Evolutionary conservation across 192 early-diverging fungal genomes (phyloP).

Genomic region (Coemansia sp.): DNA sequence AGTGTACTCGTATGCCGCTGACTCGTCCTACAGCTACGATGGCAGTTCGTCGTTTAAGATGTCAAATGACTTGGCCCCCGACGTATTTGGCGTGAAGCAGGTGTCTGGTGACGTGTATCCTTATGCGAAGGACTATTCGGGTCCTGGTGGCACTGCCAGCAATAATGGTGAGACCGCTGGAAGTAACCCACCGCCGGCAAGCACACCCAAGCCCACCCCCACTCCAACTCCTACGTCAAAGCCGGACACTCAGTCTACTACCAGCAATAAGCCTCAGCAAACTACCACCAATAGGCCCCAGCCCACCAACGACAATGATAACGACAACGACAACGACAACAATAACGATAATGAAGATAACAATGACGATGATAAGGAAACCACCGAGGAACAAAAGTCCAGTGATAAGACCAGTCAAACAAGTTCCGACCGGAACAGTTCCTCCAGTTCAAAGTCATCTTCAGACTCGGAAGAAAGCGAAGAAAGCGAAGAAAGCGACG

Average conservation of each 20-base stretch:
- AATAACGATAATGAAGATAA: background rate
- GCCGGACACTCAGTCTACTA: background rate
- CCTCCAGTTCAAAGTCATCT: too few species aligned
- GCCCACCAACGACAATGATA: background rate
- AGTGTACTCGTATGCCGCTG: conserved; percentile 19
- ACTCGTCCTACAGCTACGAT: conserved; percentile 14
- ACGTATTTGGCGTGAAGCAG: conserved; percentile 23
- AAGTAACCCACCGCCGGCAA: background rate
- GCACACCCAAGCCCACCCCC: background rate
- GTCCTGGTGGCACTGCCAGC: conserved; percentile 16
- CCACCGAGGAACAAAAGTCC: background rate
- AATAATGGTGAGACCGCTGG: conserved; percentile 8
- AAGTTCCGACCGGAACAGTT: too few species aligned
- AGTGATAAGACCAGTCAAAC: too few species aligned
- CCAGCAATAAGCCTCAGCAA: background rate
- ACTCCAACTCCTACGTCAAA: background rate
- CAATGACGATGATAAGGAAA: background rate
- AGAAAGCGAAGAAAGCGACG: background rate
- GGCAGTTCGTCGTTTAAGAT: conserved; percentile 22
- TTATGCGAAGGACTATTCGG: conserved; percentile 21
- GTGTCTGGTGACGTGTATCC: conserved; percentile 41
- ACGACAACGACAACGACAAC: background rate
- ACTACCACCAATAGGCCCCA: background rate
- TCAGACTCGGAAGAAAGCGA: background rate
- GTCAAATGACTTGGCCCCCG: conserved; percentile 9